Percentiles rank a stretch among this genome's conserved stretches.
These are phyloP conservation scores for Podospora tetraspora DNA, from an alignment of 495 filamentous ascomycete species.

Conservation along the genomic window DNA sequence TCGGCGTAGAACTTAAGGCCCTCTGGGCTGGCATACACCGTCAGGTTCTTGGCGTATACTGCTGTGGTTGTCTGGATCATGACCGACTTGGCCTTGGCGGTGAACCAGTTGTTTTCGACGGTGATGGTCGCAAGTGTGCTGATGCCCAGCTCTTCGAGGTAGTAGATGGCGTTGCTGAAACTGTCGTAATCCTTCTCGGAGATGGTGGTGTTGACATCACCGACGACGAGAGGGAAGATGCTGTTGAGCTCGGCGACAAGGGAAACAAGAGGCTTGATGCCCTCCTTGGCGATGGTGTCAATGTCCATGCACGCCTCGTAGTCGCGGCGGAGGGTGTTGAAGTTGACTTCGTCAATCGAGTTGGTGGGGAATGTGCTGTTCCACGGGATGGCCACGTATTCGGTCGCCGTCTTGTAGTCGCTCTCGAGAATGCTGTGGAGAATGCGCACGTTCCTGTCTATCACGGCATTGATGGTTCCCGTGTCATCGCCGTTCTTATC, in stretches of 20 bases:
- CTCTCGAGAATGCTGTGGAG: not conserved
- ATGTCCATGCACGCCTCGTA: not conserved
- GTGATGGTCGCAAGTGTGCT: not conserved
- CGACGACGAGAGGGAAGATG: not conserved
- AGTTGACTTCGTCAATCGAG: not conserved
- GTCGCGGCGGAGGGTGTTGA: not conserved
- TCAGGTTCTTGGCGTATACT: not conserved
- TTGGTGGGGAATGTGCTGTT: not conserved
- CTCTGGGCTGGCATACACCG: not conserved
- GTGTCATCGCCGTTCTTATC: not conserved
- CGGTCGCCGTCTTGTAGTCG: not conserved
- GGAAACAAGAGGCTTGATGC: not conserved
- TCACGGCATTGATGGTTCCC: not conserved
- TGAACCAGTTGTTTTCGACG: not conserved
- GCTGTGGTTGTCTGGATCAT: too few relatives aligned
- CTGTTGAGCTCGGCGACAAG: not conserved
- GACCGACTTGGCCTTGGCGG: not conserved
- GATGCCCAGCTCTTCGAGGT: not conserved
- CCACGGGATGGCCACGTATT: not conserved
- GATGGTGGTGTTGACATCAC: not conserved
- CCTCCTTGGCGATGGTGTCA: not conserved
- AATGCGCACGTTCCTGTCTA: not conserved
- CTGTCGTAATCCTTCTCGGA: not conserved
- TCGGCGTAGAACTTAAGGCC: not conserved
- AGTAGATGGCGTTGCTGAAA: not conserved